Conservation (phyloP, 805 yeast species). For the Nakazawaea anatomiae region DNA sequence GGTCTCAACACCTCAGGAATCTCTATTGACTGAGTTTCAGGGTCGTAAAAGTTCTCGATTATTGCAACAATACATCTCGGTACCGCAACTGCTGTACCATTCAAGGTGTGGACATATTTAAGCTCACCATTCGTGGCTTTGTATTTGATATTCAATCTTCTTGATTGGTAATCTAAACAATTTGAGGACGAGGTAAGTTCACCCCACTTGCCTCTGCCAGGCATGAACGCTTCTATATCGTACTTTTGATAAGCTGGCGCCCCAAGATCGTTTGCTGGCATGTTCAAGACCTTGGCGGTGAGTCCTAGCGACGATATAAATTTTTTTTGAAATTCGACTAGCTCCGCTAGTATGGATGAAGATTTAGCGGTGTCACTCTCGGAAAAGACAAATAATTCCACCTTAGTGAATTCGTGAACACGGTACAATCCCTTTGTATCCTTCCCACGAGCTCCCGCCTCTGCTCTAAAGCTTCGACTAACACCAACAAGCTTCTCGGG, state of each 20-base stretch:
- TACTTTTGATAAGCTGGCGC: constrained; percentile 89
- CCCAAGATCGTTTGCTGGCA: constrained; percentile 90
- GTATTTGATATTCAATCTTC: constrained; percentile 70
- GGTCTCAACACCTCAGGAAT: constrained; percentile 67
- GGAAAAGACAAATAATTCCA: constrained; percentile 82
- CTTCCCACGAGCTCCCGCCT: constrained; percentile 94
- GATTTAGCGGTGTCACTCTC: constrained; percentile 30
- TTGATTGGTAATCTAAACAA: constrained; percentile 85
- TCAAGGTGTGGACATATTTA: constrained; percentile 73
- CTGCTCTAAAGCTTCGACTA: constrained; percentile 86
- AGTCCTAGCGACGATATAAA: constrained; percentile 66
- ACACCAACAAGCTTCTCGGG: constrained; percentile 71
- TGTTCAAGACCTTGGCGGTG: constrained; percentile 72
- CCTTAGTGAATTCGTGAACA: constrained; percentile 95
- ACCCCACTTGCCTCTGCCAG: constrained; percentile 90
- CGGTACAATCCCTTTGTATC: constrained; percentile 90
- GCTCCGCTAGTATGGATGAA: constrained; percentile 45
- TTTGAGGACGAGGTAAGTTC: constrained; percentile 89
- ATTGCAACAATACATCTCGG: constrained; percentile 88
- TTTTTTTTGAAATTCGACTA: constrained; percentile 59
- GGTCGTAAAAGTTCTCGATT: constrained; percentile 79
- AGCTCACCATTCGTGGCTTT: constrained; percentile 25
- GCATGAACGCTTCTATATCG: constrained; percentile 98
- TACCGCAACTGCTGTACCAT: constrained; percentile 94
- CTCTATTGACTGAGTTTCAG: constrained; percentile 40